These are phyloP conservation scores for Xanthoceras sorbifolium DNA, from an alignment of 345 rosid species.

Conservation along the genomic window DNA sequence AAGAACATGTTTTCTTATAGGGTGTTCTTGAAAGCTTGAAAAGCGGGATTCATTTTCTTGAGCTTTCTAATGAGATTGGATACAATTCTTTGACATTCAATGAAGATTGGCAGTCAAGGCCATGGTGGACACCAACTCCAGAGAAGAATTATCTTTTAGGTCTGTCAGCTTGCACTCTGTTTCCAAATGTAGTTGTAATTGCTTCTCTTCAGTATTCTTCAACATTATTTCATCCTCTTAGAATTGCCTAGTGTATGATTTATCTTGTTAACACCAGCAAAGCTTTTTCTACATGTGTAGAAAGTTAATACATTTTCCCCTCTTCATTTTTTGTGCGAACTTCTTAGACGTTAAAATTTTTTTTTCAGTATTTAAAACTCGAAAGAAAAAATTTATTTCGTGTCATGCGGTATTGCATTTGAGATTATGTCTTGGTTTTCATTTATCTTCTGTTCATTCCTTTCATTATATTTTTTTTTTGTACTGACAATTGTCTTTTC, in stretches of 20 bases:
- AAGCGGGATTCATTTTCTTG: slow-evolving; percentile 63
- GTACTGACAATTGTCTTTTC: slow-evolving; percentile 8
- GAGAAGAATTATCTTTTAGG: slow-evolving; percentile 86
- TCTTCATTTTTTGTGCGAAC: not conserved
- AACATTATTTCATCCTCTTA: not conserved
- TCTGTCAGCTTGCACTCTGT: slow-evolving; percentile 26
- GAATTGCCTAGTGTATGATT: not conserved
- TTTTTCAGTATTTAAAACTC: not conserved
- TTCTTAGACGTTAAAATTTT: not conserved
- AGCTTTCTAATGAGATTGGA: slow-evolving; percentile 79
- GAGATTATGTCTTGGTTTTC: not conserved
- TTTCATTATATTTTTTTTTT: slow-evolving; percentile 21
- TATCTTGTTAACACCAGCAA: slow-evolving; percentile 5
- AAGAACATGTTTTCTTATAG: slow-evolving; percentile 39
- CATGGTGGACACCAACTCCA: slow-evolving; percentile 96
- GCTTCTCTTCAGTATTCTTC: not conserved
- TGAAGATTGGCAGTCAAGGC: slow-evolving; percentile 88
- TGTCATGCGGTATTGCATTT: not conserved
- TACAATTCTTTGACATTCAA: slow-evolving; percentile 68
- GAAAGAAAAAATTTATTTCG: not conserved
- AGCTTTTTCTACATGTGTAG: not conserved
- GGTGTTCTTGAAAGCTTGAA: slow-evolving; percentile 71
- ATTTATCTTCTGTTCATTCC: not conserved
- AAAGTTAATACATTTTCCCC: not conserved
- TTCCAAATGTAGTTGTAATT: not conserved